Conservation (phyloP, 805 yeast species). For the Danielia oregonensis region DNA sequence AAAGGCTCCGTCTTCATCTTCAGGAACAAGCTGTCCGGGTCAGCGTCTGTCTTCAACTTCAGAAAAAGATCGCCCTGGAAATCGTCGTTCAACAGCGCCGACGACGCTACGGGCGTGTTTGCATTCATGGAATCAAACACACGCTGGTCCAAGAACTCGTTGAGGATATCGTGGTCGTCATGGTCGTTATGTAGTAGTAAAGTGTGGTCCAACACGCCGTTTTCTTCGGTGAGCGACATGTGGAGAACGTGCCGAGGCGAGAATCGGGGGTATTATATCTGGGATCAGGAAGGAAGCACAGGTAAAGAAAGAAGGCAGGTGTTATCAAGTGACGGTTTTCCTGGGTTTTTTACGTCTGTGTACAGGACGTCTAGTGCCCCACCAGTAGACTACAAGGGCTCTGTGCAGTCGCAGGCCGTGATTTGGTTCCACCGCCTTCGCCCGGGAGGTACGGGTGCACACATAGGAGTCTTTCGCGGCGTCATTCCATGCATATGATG, state of each 20-base stretch:
- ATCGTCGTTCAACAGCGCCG: background rate
- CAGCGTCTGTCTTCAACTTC: background rate
- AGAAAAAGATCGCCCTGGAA: constrained; percentile 4
- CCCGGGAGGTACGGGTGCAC: no score
- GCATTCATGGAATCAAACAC: constrained; percentile 38
- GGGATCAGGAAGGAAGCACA: background rate
- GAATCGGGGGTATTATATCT: background rate
- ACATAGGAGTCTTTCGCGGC: no score
- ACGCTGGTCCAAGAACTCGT: constrained; percentile 54
- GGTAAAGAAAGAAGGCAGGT: background rate
- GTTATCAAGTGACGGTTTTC: no score
- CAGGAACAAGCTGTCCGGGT: background rate
- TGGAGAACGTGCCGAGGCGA: background rate
- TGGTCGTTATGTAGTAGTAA: constrained; percentile 17
- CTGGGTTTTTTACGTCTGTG: background rate
- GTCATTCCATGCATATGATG: no score
- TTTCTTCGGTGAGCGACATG: constrained; percentile 23
- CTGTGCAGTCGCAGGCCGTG: no score
- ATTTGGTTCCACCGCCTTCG: no score
- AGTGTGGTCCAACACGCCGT: constrained; percentile 20
- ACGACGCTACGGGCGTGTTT: constrained; percentile 14
- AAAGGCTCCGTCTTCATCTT: background rate
- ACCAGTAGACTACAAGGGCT: no score
- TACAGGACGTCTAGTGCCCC: constrained; percentile 1
- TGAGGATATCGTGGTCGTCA: constrained; percentile 48